Percentiles rank a stretch among this genome's conserved stretches.
phyloP scores from a whole-genome alignment of 2,329 filamentous ascomycete species.

The Scopulariopsis brevicaulis region DNA sequence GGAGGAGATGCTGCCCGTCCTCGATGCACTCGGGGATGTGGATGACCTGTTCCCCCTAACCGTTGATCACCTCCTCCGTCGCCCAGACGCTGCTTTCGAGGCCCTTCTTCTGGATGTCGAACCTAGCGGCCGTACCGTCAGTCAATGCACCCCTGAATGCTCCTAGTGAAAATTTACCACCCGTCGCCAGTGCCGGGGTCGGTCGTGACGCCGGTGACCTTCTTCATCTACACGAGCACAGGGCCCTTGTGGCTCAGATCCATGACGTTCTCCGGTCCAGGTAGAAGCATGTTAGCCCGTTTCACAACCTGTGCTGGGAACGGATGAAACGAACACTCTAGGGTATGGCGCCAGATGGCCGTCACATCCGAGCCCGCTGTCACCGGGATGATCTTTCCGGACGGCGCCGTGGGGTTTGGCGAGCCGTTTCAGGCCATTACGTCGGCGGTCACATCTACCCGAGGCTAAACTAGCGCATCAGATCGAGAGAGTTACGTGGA shows the following conservation, averaged over 20 bases:
- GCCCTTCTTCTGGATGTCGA: conserved; percentile 29
- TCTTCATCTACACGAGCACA: conserved; percentile 41
- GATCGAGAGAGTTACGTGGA: no score
- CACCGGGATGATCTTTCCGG: conserved; percentile 37
- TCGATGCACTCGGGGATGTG: conserved; percentile 38
- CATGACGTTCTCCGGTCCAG: conserved; percentile 37
- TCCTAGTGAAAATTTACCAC: conserved; percentile 15
- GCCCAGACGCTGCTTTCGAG: conserved; percentile 26
- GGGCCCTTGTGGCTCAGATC: conserved; percentile 36
- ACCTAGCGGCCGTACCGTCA: conserved; percentile 12
- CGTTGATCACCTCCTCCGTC: conserved; percentile 30
- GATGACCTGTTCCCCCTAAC: conserved; percentile 33
- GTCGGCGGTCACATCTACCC: conserved; percentile 34
- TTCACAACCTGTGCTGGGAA: background rate
- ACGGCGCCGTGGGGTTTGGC: conserved; percentile 38
- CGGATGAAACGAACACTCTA: conserved; percentile 11
- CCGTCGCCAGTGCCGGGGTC: conserved; percentile 28
- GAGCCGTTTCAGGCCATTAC: conserved; percentile 45
- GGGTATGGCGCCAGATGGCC: conserved; percentile 45
- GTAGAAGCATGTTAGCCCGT: conserved; percentile 8
- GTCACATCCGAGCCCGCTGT: conserved; percentile 35
- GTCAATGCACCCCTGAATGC: background rate
- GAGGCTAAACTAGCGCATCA: no score
- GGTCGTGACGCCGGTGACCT: conserved; percentile 31
- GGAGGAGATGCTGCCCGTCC: conserved; percentile 45